Base-by-base conservation (phyloP, 352 stramenopile genomes). In the Globisporangium parvum region DNA sequence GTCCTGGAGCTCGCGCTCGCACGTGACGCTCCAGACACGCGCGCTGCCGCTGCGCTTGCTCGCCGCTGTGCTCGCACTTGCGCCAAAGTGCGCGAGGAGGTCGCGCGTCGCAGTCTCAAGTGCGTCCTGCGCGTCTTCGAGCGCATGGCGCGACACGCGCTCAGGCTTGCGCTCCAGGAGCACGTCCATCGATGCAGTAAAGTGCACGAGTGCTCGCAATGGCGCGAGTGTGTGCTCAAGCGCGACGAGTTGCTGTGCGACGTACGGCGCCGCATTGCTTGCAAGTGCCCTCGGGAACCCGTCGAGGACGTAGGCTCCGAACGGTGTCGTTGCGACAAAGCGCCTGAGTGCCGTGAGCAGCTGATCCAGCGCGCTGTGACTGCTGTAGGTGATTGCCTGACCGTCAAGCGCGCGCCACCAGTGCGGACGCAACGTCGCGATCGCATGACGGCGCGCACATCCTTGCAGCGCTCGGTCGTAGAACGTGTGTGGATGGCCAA, bases 91-190 rank as follows among this genome's bases (percentile, higher is more conserved):
- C 5, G 40, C 47, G 3, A 81, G 45, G 0, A 84, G 57, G 12
- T 77, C 76, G 3, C 21, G 8, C 0, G 69, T 66, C 1, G 47
- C 49, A 0, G 59, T 54, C 20, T 72, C 71, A 14, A 77, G 41
- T 15, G 60, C 61, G 60, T 87, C 73, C 52, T 80, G 74, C 6
- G 77, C 70, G 21, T 75, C 59, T 15, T 80, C 74, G 12, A 85
- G 26, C 47, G 54, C 65, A 45, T 65, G 49, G 37, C 70, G 72
- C 17, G 56, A 73, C 18, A 75, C 46, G 6, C 50, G 44, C 9
- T 57, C 26, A 0, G 59, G 46, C 28, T 63, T 66, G n/a, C 62
- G 73, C 15, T 86, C 67, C 49, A 73, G 57, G 56, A 85, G 56
- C 51, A 75, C 53, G 17, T 78, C 69, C 51, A 82, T 56, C 10